These are phyloP conservation scores for Acer yangbiense DNA, from an alignment of 345 rosid genomes.

Conservation along the genomic window DNA sequence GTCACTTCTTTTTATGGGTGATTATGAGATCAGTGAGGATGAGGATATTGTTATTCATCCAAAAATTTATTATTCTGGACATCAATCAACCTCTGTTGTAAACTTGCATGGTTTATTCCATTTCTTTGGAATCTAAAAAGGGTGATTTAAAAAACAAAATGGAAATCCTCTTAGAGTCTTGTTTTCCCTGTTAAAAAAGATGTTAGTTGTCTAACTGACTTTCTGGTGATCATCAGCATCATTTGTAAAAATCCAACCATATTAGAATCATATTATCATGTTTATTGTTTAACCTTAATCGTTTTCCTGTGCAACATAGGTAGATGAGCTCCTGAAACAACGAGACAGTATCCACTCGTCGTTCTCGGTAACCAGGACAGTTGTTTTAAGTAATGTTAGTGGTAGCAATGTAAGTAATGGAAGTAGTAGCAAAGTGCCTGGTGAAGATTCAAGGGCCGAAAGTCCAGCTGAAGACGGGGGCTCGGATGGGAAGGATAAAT, in stretches of 20 bases:
- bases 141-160: background rate
- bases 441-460: conserved; percentile 64
- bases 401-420: conserved; percentile 49
- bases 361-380: conserved; percentile 58
- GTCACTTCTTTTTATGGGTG: background rate
- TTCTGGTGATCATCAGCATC: background rate
- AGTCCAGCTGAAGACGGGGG: conserved; percentile 73
- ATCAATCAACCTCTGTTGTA: background rate
- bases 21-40: background rate
- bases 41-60: background rate
- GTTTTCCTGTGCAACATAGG: conserved; percentile 45
- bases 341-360: conserved; percentile 76
- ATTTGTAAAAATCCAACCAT: background rate
- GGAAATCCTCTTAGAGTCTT: background rate
- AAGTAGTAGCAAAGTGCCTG: conserved; percentile 62
- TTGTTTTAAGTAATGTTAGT: conserved; percentile 6
- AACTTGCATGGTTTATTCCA: background rate
- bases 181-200: background rate
- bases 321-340: conserved; percentile 88
- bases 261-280: background rate
- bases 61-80: background rate
- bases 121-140: background rate
- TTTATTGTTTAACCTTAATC: background rate
- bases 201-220: background rate
- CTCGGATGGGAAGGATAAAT: conserved; percentile 80